A percentile compares a stretch with the other conserved stretches of the same genome.
phyloP scores from a whole-genome alignment of 176 grass and related monocot genomes.

The Cymbopogon citratus region DNA sequence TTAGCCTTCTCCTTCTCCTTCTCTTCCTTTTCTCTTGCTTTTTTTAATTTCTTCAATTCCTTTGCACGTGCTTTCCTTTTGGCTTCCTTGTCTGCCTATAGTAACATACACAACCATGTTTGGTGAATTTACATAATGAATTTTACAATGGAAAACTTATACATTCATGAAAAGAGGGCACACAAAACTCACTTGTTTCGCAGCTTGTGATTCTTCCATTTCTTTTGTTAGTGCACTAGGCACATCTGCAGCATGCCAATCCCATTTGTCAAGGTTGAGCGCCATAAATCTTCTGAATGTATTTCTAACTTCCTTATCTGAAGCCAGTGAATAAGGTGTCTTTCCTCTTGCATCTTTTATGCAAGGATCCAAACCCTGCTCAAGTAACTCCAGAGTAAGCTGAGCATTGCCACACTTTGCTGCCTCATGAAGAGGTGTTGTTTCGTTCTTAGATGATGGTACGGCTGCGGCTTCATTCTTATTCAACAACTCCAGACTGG shows the following conservation, averaged over 20 bases:
- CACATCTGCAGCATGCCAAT: constrained; percentile 95
- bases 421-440: constrained; percentile 76
- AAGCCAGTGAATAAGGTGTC: constrained; percentile 70
- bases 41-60: constrained; percentile 91
- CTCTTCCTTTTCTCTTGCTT: constrained; percentile 76
- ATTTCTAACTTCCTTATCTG: constrained; percentile 90
- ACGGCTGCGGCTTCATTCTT: constrained; percentile 9
- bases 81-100: constrained; percentile 88
- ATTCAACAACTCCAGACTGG: constrained; percentile 28
- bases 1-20: constrained; percentile 79
- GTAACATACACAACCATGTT: background rate
- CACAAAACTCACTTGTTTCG: constrained; percentile 58
- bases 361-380: constrained; percentile 83
- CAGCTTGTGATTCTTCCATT: constrained; percentile 92
- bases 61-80: constrained; percentile 94
- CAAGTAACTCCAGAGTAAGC: constrained; percentile 62
- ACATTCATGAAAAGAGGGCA: background rate
- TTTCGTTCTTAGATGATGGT: constrained; percentile 34
- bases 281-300: constrained; percentile 99
- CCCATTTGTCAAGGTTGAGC: constrained; percentile 81
- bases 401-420: constrained; percentile 66
- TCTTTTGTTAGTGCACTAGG: constrained; percentile 89
- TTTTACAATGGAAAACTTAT: background rate
- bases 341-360: constrained; percentile 79
- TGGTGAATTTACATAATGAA: background rate